Evolutionary conservation across 352 stramenopile species (phyloP).

Genomic region (Phytophthora tubulina): DNA sequence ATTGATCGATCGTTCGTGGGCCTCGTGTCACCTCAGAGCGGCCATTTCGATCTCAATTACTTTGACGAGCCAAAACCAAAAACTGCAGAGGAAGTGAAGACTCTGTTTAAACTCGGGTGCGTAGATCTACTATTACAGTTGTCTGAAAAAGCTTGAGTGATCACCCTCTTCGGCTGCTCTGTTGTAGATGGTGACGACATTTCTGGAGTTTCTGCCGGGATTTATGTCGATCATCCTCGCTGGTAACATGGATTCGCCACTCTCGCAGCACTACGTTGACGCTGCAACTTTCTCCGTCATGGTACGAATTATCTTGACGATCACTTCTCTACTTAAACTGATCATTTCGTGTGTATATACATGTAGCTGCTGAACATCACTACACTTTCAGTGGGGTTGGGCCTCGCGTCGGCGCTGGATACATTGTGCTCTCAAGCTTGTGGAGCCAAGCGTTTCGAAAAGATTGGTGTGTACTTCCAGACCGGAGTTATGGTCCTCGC

Average conservation of each 20-base stretch:
- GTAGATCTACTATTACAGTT: not conserved
- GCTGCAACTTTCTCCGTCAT: constrained; percentile 57
- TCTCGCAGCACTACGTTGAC: constrained; percentile 61
- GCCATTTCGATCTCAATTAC: not conserved
- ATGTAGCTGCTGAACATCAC: constrained; percentile 20
- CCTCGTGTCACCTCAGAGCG: not conserved
- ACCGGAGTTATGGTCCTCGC: constrained; percentile 61
- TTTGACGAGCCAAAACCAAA: constrained; percentile 17
- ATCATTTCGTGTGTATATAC: not conserved
- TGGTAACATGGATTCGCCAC: constrained; percentile 64
- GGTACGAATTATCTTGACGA: constrained; percentile 22
- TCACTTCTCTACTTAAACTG: not conserved
- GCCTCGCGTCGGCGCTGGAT: constrained; percentile 72
- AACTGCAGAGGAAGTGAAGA: constrained; percentile 40
- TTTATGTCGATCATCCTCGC: constrained; percentile 61
- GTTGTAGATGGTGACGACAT: constrained; percentile 41
- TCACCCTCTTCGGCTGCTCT: not conserved
- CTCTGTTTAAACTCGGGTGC: constrained; percentile 47
- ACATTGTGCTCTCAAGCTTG: constrained; percentile 75
- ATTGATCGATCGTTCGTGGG: constrained; percentile 3
- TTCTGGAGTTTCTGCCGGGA: constrained; percentile 50
- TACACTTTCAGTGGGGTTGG: constrained; percentile 59
- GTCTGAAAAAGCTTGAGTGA: not conserved
- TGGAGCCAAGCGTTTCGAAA: constrained; percentile 54
- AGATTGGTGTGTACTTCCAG: constrained; percentile 83